phyloP scores from a whole-genome alignment of 139 green algal genomes.

The Gonium pectorale region DNA sequence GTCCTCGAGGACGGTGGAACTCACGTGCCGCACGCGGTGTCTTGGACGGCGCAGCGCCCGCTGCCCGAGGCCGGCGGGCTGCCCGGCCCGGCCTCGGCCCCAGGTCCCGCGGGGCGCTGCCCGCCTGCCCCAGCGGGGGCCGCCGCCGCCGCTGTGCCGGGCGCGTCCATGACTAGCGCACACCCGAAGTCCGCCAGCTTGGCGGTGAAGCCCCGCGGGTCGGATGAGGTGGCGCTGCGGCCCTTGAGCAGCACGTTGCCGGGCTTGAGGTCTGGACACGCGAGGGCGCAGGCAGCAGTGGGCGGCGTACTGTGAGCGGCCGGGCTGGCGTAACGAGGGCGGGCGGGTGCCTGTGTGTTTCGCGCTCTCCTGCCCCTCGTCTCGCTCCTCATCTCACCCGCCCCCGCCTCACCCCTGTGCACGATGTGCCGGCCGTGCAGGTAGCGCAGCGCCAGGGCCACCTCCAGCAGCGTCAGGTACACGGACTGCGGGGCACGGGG shows the following conservation, averaged over 20 bases:
- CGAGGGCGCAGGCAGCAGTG: background rate
- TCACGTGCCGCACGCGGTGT: conserved; percentile 14
- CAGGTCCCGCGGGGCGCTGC: too few species aligned
- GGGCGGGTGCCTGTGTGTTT: background rate
- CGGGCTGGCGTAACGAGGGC: too few species aligned
- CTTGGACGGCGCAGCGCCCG: background rate
- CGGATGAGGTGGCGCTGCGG: background rate
- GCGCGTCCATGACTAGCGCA: background rate
- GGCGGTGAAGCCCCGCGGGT: conserved; percentile 15
- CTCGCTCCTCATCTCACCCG: too few species aligned
- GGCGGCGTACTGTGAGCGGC: background rate
- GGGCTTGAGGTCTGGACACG: conserved; percentile 22
- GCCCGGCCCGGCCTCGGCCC: background rate
- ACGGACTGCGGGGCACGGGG: background rate
- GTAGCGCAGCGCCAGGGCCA: conserved; percentile 31
- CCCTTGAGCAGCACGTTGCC: conserved; percentile 30
- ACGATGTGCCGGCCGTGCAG: conserved; percentile 19
- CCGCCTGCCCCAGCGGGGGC: too few species aligned
- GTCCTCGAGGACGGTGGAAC: too few species aligned
- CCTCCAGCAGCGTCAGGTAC: conserved; percentile 33
- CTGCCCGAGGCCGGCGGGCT: background rate
- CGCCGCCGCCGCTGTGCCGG: background rate
- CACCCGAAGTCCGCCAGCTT: conserved; percentile 19
- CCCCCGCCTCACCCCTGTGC: background rate
- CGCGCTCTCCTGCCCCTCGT: too few species aligned